Evolutionary conservation across 805 yeast species (phyloP).

Genomic region (Hanseniaspora taiwanica): DNA sequence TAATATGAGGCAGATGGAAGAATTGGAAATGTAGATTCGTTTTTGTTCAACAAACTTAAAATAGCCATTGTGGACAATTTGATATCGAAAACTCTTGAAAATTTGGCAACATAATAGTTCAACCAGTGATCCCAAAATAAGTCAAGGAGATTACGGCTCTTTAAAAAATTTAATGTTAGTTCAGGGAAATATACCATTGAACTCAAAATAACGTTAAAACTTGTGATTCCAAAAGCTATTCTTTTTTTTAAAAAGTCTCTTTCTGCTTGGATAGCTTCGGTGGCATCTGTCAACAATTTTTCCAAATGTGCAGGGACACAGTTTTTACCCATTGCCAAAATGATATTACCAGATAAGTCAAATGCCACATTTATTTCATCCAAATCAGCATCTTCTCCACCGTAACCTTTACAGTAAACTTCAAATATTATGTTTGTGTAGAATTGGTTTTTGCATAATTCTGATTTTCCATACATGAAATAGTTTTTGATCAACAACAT

Average conservation of each 20-base stretch:
- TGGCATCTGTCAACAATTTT: constrained; percentile 30
- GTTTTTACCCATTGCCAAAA: constrained; percentile 40
- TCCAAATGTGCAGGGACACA: constrained; percentile 33
- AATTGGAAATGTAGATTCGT: constrained; percentile 4
- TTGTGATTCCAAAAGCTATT: constrained; percentile 21
- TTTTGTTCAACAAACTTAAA: constrained; percentile 31
- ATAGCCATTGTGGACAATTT: constrained; percentile 63
- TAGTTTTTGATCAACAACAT: constrained; percentile 63
- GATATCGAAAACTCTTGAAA: constrained; percentile 66
- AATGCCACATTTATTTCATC: constrained; percentile 47
- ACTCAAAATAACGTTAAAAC: constrained; percentile 46
- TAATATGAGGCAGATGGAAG: neutral
- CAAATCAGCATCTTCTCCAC: constrained; percentile 34
- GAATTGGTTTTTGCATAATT: constrained; percentile 33
- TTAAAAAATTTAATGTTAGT: constrained; percentile 37
- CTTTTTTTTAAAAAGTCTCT: constrained; percentile 15
- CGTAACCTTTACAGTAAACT: constrained; percentile 32
- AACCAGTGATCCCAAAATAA: constrained; percentile 37
- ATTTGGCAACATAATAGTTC: constrained; percentile 28
- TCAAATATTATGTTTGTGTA: constrained; percentile 37
- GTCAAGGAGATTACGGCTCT: constrained; percentile 30
- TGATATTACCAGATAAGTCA: constrained; percentile 50
- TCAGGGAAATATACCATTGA: constrained; percentile 49
- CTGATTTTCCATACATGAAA: constrained; percentile 44
- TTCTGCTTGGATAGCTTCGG: constrained; percentile 22